Evolutionary conservation across 2,329 filamentous ascomycete genomes (phyloP).

Genomic region (Elsinoe perseae): DNA sequence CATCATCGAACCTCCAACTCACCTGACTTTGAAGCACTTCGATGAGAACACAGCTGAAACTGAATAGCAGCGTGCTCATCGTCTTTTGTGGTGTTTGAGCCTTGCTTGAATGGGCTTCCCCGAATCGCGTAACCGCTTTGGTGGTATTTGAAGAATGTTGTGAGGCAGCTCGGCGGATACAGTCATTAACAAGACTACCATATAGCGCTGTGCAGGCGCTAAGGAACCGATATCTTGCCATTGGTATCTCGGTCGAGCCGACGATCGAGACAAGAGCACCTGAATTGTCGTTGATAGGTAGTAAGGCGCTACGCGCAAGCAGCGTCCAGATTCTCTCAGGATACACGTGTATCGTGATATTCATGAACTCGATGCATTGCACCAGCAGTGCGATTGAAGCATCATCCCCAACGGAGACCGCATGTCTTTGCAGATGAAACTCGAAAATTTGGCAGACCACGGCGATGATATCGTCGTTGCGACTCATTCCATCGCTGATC

Average conservation of each 20-base stretch:
- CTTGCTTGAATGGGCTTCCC: conserved; percentile 45
- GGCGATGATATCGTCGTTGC: conserved; percentile 65
- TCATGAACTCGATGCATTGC: conserved; percentile 72
- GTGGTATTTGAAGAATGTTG: conserved; percentile 47
- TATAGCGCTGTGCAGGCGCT: conserved; percentile 67
- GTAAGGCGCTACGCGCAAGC: conserved; percentile 68
- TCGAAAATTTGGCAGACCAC: conserved; percentile 84
- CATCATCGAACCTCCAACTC: conserved; percentile 72
- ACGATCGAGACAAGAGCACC: conserved; percentile 72
- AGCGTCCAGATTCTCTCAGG: conserved; percentile 88
- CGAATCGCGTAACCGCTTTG: conserved; percentile 44
- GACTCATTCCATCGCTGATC: conserved; percentile 43
- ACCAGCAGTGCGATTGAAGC: conserved; percentile 60
- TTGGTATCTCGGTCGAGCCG: conserved; percentile 71
- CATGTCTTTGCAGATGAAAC: conserved; percentile 46
- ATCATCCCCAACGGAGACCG: conserved; percentile 49
- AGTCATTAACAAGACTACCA: conserved; percentile 65
- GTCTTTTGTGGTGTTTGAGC: conserved; percentile 71
- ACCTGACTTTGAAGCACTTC: conserved; percentile 80
- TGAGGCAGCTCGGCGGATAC: conserved; percentile 60
- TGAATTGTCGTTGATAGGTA: conserved; percentile 67
- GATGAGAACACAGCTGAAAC: conserved; percentile 66
- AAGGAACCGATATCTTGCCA: conserved; percentile 70
- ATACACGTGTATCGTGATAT: conserved; percentile 60
- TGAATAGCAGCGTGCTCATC: conserved; percentile 61